phyloP scores from a whole-genome alignment of 2,329 filamentous ascomycete species.

The Plenodomus biglobosus region DNA sequence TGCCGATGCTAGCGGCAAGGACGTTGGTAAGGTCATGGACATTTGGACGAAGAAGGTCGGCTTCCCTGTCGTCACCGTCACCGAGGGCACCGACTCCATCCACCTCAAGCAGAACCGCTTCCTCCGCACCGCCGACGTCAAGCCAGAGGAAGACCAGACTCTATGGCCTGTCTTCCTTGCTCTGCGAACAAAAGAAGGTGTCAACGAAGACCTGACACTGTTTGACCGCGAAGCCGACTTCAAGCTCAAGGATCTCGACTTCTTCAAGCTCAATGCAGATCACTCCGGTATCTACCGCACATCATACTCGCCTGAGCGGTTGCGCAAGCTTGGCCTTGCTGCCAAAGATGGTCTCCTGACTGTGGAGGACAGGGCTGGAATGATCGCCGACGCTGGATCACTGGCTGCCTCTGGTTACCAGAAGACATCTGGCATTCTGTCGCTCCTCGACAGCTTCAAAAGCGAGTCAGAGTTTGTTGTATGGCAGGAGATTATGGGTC shows the following conservation, averaged over 20 bases:
- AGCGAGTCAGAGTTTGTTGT: conserved; percentile 85
- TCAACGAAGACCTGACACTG: conserved; percentile 76
- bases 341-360: conserved; percentile 78
- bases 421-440: conserved; percentile 86
- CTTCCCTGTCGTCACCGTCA: conserved; percentile 86
- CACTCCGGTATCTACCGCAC: conserved; percentile 92
- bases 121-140: conserved; percentile 87
- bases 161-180: conserved; percentile 89
- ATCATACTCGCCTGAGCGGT: conserved; percentile 78
- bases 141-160: conserved; percentile 86
- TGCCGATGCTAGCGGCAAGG: conserved; percentile 85
- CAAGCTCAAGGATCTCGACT: conserved; percentile 76
- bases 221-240: conserved; percentile 73
- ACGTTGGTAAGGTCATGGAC: conserved; percentile 86
- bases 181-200: conserved; percentile 77
- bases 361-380: conserved; percentile 89
- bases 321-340: conserved; percentile 83
- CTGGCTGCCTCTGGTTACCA: conserved; percentile 89
- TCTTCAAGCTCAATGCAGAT: conserved; percentile 96
- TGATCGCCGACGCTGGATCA: conserved; percentile 87
- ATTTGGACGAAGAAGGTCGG: conserved; percentile 98
- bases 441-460: conserved; percentile 80
- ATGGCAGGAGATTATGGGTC: conserved; percentile 86
- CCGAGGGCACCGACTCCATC: conserved; percentile 72
- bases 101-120: conserved; percentile 94